Conservation (phyloP, 768 basidiomycete species). For the Tylopilus subfusipes region DNA sequence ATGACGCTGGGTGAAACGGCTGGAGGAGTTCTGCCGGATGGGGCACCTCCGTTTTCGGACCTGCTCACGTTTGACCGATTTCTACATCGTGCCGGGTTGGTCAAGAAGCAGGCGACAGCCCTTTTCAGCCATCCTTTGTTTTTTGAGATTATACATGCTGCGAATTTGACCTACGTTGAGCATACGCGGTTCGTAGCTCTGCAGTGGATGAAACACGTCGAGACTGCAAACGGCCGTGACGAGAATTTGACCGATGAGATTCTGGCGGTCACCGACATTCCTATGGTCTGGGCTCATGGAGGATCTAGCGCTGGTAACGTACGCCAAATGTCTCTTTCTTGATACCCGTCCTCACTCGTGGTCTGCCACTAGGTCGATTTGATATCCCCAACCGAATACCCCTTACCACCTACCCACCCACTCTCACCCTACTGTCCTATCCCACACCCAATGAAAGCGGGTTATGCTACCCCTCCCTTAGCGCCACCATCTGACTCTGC, state of each 20-base stretch:
- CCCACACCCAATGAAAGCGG: slow-evolving; percentile 14
- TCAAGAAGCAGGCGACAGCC: slow-evolving; percentile 35
- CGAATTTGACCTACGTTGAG: slow-evolving; percentile 6
- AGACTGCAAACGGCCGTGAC: too few species aligned
- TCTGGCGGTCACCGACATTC: slow-evolving; percentile 4
- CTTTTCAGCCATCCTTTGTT: slow-evolving; percentile 44
- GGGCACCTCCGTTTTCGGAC: slow-evolving; percentile 38
- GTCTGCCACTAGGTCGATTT: slow-evolving; percentile 28
- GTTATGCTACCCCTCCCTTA: not conserved
- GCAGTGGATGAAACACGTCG: slow-evolving; percentile 22
- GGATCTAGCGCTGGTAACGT: slow-evolving; percentile 33
- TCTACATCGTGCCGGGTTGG: slow-evolving; percentile 36
- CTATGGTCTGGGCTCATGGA: slow-evolving; percentile 10
- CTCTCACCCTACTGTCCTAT: slow-evolving; percentile 21
- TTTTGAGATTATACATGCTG: slow-evolving; percentile 35
- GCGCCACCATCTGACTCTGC: not conserved
- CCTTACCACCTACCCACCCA: slow-evolving; percentile 22
- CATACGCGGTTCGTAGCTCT: slow-evolving; percentile 13
- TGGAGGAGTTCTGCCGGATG: not conserved
- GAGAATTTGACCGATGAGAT: not conserved
- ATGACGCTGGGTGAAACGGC: slow-evolving; percentile 37
- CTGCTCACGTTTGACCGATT: slow-evolving; percentile 47
- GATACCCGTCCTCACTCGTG: not conserved
- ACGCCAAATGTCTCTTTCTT: not conserved
- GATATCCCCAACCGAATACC: slow-evolving; percentile 36